Base-by-base conservation (phyloP, 225 moss, liverwort and hornwort species). In the Thuidium tamariscinum region DNA sequence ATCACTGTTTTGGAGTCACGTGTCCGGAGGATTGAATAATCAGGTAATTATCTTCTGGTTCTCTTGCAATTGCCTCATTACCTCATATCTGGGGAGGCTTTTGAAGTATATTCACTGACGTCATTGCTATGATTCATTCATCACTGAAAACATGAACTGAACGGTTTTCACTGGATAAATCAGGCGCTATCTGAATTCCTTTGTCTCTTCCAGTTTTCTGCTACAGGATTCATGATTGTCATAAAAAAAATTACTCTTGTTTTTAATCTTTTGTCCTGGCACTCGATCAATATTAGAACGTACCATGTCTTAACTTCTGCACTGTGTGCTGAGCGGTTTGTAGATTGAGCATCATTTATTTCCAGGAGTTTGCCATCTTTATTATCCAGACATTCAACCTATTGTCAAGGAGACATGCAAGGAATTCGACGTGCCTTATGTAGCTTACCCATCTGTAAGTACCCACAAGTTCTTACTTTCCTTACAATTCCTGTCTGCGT, bases 261-360 rank as follows among this genome's bases (percentile, higher is more conserved):
- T 68, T 69, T 57, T 19, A 60, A n/a, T 84, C 10, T 11, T 44
- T 26, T 82, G 21, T 75, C 42, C 74, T 69, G 54, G 48, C 62
- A 44, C 73, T 65, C 29, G 10, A 39, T 67, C 39, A 61, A 72
- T 73, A 51, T 21, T 26, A 15, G 46, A 80, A 46, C 34, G 34
- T 34, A 80, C 37, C 25, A 19, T 37, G 49, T 82, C 60, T 81
- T 84, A 84, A 90, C 67, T 62, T 79, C n/a, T 83, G 54, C 75
- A 39, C 63, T 80, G 30, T 75, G 56, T 20, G 56, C 32, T 70
- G 74, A 91, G 77, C 36, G 81, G 11, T 72, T 54, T 94, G 88
- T 78, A 98, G 98, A 98, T 98, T 85, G 98, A 99, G 92, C 98
- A 99, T 87, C 98, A 99, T 89, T 88, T 99, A 75, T 99, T 99